Percentiles rank a stretch among this genome's conserved stretches.
These are phyloP conservation scores for Teratosphaeria pseudoeucalypti DNA, from an alignment of 2,329 filamentous ascomycete species.

Conservation along the genomic window DNA sequence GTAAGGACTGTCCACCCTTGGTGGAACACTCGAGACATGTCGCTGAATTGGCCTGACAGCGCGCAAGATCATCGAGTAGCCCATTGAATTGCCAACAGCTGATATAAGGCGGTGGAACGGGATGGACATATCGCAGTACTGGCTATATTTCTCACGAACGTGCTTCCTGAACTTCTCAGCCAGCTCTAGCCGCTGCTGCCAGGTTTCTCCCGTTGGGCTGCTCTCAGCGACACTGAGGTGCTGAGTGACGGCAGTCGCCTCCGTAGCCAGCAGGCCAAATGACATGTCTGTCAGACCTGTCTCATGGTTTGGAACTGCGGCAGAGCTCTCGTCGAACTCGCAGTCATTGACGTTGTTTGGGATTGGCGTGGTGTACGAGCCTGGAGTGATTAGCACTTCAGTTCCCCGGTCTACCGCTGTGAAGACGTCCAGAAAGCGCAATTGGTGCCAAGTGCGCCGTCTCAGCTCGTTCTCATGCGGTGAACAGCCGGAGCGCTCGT, in stretches of 20 bases:
- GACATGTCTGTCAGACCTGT: conserved; percentile 22
- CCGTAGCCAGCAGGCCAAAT: conserved; percentile 8
- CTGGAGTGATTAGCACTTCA: conserved; percentile 15
- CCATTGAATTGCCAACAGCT: conserved; percentile 16
- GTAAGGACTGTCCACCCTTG: conserved; percentile 22
- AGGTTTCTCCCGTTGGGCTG: conserved; percentile 11
- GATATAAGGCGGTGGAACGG: conserved; percentile 14
- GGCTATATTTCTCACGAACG: conserved; percentile 15
- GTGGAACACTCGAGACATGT: conserved; percentile 14
- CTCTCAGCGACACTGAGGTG: conserved; percentile 10
- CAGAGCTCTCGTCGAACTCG: conserved; percentile 18
- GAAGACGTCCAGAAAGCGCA: conserved; percentile 23
- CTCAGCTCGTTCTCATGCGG: conserved; percentile 22
- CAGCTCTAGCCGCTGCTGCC: conserved; percentile 21
- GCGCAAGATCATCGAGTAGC: conserved; percentile 17
- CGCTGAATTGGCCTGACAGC: conserved; percentile 21
- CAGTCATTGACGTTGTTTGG: conserved; percentile 24
- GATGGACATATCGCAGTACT: conserved; percentile 15
- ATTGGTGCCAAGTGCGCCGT: conserved; percentile 22
- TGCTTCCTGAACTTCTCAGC: conserved; percentile 15
- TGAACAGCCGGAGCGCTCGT: conserved; percentile 13
- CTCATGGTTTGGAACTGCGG: conserved; percentile 10
- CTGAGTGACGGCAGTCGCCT: conserved; percentile 6
- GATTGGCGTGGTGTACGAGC: conserved; percentile 14
- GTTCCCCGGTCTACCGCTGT: conserved; percentile 22